Evolutionary conservation across 2,329 filamentous ascomycete species (phyloP).

Genomic region (Parascedosporium putredinis): DNA sequence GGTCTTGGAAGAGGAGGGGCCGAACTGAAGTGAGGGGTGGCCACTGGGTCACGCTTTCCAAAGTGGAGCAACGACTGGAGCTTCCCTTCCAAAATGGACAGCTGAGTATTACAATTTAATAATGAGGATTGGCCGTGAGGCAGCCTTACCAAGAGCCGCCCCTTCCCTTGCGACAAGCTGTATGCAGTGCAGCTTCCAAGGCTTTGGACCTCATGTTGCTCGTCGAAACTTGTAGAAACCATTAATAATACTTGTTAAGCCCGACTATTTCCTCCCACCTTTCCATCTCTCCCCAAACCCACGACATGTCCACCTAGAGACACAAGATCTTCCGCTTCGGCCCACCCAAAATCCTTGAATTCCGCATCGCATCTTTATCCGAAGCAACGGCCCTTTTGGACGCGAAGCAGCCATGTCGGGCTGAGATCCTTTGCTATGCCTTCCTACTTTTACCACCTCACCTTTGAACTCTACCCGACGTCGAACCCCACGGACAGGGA

Average conservation of each 20-base stretch:
- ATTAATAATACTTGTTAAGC: neutral
- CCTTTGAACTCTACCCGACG: conserved; percentile 51
- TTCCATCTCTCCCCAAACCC: neutral
- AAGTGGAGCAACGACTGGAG: too few species aligned
- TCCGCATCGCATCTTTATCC: neutral
- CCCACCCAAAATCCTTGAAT: neutral
- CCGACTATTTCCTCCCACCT: neutral
- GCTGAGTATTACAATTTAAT: too few species aligned
- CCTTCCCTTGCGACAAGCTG: too few species aligned
- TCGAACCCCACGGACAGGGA: conserved; percentile 22
- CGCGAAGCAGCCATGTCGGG: neutral
- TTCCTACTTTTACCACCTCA: conserved; percentile 54
- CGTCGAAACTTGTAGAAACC: neutral
- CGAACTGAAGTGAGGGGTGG: too few species aligned
- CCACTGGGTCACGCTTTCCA: too few species aligned
- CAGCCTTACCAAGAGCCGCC: neutral
- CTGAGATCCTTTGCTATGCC: conserved; percentile 35
- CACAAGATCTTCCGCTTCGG: neutral
- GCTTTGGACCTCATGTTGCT: too few species aligned
- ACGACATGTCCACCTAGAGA: neutral
- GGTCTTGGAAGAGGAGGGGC: too few species aligned
- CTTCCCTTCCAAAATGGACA: too few species aligned
- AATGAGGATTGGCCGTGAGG: neutral
- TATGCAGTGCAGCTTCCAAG: too few species aligned
- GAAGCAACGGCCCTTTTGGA: neutral